Evolutionary conservation across 352 stramenopile species (phyloP).

Genomic region (Halophytophthora batemanensis): DNA sequence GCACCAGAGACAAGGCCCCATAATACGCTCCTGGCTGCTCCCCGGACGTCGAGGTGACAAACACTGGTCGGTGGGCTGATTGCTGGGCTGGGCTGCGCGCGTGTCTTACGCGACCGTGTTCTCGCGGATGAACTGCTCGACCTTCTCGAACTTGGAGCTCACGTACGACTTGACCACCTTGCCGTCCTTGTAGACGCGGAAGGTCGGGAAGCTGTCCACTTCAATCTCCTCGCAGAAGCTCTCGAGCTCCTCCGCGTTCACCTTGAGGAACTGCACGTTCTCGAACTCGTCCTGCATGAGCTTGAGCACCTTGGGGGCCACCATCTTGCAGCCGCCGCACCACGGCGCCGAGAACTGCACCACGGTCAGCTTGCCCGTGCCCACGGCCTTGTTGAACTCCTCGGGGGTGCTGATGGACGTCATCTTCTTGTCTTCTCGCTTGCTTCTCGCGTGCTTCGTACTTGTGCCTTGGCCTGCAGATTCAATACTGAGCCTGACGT

Average conservation of each 20-base stretch:
- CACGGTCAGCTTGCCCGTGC: conserved; percentile 48
- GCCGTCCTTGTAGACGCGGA: conserved; percentile 75
- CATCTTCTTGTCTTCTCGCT: conserved; percentile 17
- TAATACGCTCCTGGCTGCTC: too few species aligned
- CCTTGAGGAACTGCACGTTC: conserved; percentile 62
- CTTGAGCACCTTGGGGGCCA: conserved; percentile 57
- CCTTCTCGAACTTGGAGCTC: conserved; percentile 79
- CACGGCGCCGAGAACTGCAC: conserved; percentile 69
- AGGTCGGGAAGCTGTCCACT: conserved; percentile 75
- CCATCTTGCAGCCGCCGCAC: conserved; percentile 77
- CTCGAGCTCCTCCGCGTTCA: conserved; percentile 70
- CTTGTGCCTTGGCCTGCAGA: conserved; percentile 13
- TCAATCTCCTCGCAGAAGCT: conserved; percentile 75
- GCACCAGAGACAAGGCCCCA: not conserved
- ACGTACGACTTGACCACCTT: conserved; percentile 66
- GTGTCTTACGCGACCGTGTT: conserved; percentile 8
- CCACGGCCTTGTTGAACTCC: conserved; percentile 46
- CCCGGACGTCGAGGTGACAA: too few species aligned
- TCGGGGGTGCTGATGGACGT: conserved; percentile 43
- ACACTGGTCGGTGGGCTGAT: too few species aligned
- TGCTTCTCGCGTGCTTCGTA: not conserved
- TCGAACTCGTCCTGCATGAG: conserved; percentile 52
- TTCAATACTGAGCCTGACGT: conserved; percentile 19
- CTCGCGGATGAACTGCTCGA: conserved; percentile 70
- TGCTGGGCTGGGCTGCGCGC: too few species aligned